These are phyloP conservation scores for Saitozyma sp. DNA, from an alignment of 768 basidiomycete genomes.

Conservation along the genomic window DNA sequence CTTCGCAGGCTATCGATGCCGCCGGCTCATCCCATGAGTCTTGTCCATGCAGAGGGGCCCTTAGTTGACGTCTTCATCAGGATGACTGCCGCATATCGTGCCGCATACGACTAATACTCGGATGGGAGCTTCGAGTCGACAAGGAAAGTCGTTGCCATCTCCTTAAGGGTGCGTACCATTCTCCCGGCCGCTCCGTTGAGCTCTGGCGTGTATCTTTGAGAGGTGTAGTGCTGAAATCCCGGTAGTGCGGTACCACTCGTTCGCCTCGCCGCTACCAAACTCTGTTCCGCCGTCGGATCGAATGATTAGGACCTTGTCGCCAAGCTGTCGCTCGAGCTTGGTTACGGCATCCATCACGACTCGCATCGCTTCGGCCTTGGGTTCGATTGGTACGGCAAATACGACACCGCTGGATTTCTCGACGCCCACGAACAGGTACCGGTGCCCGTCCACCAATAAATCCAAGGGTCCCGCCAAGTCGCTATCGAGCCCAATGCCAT, in stretches of 20 bases:
- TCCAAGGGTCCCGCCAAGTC: too few relatives aligned
- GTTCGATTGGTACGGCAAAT: not conserved
- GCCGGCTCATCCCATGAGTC: not conserved
- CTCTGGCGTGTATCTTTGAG: slow-evolving; percentile 1
- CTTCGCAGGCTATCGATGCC: not conserved
- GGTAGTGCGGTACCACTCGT: not conserved
- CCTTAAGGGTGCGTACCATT: slow-evolving; percentile 5
- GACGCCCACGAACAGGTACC: not conserved
- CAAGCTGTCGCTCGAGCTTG: slow-evolving; percentile 2
- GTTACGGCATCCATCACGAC: not conserved
- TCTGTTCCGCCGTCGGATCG: slow-evolving; percentile 3
- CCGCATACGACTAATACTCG: slow-evolving; percentile 3
- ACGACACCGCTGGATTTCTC: not conserved
- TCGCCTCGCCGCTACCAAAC: slow-evolving; percentile 1
- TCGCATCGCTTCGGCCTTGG: not conserved
- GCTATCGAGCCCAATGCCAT: too few relatives aligned
- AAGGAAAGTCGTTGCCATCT: not conserved
- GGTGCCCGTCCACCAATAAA: slow-evolving; percentile 2
- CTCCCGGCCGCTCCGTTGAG: slow-evolving; percentile 3
- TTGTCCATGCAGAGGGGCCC: not conserved
- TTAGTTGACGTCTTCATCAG: not conserved
- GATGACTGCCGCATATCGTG: slow-evolving; percentile 8
- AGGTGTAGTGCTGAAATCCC: slow-evolving; percentile 2
- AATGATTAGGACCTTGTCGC: slow-evolving; percentile 1
- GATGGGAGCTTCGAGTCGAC: not conserved